These are phyloP conservation scores for Gelatoporia subvermispora DNA, from an alignment of 768 basidiomycete species.

Conservation along the genomic window DNA sequence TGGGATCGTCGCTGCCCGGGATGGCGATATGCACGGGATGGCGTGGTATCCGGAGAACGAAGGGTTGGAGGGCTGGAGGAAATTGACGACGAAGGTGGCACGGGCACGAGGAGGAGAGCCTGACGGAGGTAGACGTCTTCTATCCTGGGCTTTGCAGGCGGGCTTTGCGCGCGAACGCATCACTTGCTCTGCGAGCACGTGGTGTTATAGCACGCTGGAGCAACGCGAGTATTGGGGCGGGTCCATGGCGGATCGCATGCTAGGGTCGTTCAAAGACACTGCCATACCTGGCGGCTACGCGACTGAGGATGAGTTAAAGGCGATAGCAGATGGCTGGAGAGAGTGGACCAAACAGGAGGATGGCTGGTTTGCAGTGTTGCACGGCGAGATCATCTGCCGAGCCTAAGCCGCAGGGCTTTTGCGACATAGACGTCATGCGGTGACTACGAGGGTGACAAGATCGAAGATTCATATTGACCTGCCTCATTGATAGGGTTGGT, in stretches of 20 bases:
- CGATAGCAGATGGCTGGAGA: conserved; percentile 6
- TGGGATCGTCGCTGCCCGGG: conserved; percentile 42
- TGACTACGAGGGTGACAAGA: no score
- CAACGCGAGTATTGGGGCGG: conserved; percentile 35
- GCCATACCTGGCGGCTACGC: conserved; percentile 15
- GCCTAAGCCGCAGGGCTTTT: background rate
- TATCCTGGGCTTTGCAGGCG: conserved; percentile 34
- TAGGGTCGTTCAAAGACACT: no score
- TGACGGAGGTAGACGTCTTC: conserved; percentile 32
- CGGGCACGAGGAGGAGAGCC: conserved; percentile 34
- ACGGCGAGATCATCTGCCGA: conserved; percentile 10
- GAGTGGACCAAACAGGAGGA: conserved; percentile 15
- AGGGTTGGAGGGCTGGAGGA: conserved; percentile 26
- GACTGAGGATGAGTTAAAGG: conserved; percentile 7
- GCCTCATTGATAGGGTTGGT: no score
- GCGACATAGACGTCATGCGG: no score
- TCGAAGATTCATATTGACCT: no score
- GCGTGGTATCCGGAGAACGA: conserved; percentile 32
- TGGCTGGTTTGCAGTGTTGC: conserved; percentile 12
- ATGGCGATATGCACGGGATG: conserved; percentile 32
- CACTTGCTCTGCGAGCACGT: conserved; percentile 25
- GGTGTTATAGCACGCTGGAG: conserved; percentile 32
- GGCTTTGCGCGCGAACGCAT: conserved; percentile 29
- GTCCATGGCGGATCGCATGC: conserved; percentile 34
- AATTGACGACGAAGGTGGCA: conserved; percentile 28